Conservation (phyloP, 2,329 filamentous ascomycete genomes). For the Acarospora socialis region DNA sequence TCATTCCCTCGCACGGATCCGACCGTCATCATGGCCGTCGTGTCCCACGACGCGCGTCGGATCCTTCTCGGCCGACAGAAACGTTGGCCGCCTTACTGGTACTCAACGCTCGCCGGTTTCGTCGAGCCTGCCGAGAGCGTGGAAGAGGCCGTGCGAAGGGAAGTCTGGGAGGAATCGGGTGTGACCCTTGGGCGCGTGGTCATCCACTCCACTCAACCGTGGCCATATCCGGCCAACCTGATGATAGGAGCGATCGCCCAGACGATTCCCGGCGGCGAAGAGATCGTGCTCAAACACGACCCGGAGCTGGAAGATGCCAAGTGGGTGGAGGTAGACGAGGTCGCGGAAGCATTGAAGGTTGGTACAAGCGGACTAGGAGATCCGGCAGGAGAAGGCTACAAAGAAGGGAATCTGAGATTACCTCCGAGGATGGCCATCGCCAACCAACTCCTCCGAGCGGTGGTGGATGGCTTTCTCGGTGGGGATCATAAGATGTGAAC, state of each 20-base stretch:
- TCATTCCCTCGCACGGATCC: conserved; percentile 55
- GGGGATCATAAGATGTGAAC: too few species aligned
- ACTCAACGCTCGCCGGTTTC: conserved; percentile 77
- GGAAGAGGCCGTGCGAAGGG: conserved; percentile 68
- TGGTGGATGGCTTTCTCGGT: too few species aligned
- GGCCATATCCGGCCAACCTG: conserved; percentile 72
- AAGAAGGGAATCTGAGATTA: conserved; percentile 62
- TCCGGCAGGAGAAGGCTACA: conserved; percentile 49
- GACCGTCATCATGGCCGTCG: conserved; percentile 86
- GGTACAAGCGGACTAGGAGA: conserved; percentile 57
- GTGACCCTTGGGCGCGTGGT: conserved; percentile 63
- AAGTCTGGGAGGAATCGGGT: conserved; percentile 77
- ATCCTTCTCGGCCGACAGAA: conserved; percentile 75
- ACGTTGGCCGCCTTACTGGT: conserved; percentile 73
- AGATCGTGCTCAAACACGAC: conserved; percentile 70
- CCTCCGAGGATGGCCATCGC: conserved; percentile 85
- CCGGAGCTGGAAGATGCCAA: conserved; percentile 79
- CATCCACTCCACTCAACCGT: conserved; percentile 72
- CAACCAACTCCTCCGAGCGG: conserved; percentile 69
- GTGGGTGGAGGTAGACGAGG: conserved; percentile 76
- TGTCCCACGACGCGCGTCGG: conserved; percentile 63
- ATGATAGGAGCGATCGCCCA: conserved; percentile 86
- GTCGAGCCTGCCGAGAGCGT: conserved; percentile 74
- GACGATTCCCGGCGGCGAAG: conserved; percentile 65
- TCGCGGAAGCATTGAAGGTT: conserved; percentile 55